Evolutionary conservation across 2,329 filamentous ascomycete genomes (phyloP).

Genomic region (Penicillium sp.): DNA sequence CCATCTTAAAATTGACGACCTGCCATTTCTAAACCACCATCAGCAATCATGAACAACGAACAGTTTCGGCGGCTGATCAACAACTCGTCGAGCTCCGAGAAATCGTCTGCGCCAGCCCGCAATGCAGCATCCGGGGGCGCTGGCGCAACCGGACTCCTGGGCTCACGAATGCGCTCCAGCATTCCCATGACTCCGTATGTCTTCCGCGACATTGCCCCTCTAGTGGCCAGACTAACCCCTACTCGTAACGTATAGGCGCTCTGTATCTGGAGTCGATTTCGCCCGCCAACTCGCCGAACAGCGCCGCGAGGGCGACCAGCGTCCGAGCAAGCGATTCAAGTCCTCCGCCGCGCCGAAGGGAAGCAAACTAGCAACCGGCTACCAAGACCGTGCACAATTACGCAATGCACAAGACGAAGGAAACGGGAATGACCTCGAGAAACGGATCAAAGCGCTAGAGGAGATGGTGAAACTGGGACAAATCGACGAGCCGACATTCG

Average conservation of each 20-base stretch:
- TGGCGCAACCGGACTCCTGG: constrained; percentile 56
- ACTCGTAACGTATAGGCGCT: constrained; percentile 51
- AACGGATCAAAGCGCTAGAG: constrained; percentile 71
- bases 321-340: constrained; percentile 67
- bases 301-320: constrained; percentile 51
- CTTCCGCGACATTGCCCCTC: background rate
- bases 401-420: constrained; percentile 55
- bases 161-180: constrained; percentile 71
- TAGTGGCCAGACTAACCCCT: background rate
- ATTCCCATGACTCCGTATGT: constrained; percentile 92
- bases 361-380: constrained; percentile 71
- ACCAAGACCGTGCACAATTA: constrained; percentile 72
- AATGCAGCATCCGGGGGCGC: constrained; percentile 40
- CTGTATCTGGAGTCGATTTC: constrained; percentile 66
- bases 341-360: constrained; percentile 75
- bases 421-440: constrained; percentile 53
- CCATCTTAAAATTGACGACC: constrained; percentile 12
- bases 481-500: constrained; percentile 75
- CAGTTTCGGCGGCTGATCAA: constrained; percentile 81
- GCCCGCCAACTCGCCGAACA: constrained; percentile 77
- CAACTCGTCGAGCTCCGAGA: constrained; percentile 36
- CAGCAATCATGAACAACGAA: constrained; percentile 76
- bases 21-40: background rate
- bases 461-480: constrained; percentile 76
- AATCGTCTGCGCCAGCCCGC: constrained; percentile 11